These are phyloP conservation scores for Penicillium arizonense DNA, from an alignment of 495 filamentous ascomycete species.

Conservation along the genomic window DNA sequence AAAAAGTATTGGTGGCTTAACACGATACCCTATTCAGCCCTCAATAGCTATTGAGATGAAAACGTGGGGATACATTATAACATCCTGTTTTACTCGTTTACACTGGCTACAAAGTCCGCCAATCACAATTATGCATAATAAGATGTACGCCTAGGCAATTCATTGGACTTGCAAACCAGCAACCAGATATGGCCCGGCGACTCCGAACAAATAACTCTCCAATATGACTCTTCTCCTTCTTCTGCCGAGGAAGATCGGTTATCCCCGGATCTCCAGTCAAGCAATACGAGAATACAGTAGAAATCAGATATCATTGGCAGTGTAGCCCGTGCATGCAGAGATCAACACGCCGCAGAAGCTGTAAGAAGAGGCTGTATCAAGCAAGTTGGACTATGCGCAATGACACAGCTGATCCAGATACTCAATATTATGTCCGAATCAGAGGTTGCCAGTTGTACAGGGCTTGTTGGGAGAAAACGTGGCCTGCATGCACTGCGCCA, in stretches of 20 bases:
- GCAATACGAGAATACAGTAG: not conserved
- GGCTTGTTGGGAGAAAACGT: not conserved
- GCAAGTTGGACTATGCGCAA: not conserved
- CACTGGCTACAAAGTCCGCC: no score
- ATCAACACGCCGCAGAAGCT: not conserved
- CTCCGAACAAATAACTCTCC: no score
- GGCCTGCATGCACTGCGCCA: constrained; percentile 5
- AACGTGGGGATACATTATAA: no score
- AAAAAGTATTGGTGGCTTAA: no score
- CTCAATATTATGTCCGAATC: not conserved
- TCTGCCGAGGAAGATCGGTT: not conserved
- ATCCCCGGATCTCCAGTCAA: not conserved
- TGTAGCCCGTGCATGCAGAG: not conserved
- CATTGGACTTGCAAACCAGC: no score
- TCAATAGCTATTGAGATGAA: no score
- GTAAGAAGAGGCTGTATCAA: not conserved
- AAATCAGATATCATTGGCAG: not conserved
- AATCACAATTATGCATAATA: no score
- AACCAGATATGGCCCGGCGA: no score
- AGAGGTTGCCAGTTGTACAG: not conserved
- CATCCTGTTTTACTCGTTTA: no score
- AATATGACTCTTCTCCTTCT: no score
- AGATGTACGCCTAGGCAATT: no score
- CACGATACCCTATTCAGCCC: no score
- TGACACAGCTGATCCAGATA: not conserved